Evolutionary conservation across 2,329 filamentous ascomycete species (phyloP).

Genomic region (Fusarium miscanthi): DNA sequence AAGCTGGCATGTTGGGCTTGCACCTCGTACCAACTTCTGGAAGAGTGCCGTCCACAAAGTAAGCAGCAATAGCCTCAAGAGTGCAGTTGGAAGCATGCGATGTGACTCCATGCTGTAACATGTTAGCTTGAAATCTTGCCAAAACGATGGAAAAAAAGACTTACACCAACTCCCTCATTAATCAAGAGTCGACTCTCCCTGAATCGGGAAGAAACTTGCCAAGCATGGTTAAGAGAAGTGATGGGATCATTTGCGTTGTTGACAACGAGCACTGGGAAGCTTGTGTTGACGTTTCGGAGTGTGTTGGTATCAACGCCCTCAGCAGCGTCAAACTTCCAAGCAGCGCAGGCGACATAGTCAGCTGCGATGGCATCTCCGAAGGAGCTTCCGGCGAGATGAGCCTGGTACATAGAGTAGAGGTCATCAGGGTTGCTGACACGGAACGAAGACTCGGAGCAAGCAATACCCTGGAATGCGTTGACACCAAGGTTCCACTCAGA

Average conservation of each 20-base stretch:
- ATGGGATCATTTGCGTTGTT: constrained; percentile 39
- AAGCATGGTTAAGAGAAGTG: constrained; percentile 29
- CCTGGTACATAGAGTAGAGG: constrained; percentile 15
- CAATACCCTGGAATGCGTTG: constrained; percentile 22
- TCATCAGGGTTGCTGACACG: constrained; percentile 21
- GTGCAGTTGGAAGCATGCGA: constrained; percentile 25
- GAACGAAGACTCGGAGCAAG: constrained; percentile 28
- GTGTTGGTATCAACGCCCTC: constrained; percentile 24
- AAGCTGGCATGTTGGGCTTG: constrained; percentile 22
- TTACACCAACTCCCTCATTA: constrained; percentile 39
- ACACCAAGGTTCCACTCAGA: constrained; percentile 29
- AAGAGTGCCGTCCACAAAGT: constrained; percentile 17
- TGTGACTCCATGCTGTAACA: constrained; percentile 21
- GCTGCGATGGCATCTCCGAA: constrained; percentile 26
- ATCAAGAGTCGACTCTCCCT: constrained; percentile 33
- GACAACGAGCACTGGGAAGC: constrained; percentile 29
- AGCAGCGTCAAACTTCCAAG: constrained; percentile 31
- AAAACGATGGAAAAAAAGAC: background rate
- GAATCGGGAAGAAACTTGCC: constrained; percentile 29
- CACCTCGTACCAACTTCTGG: constrained; percentile 18
- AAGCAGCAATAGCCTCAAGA: constrained; percentile 10
- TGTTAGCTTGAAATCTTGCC: background rate
- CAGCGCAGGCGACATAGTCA: constrained; percentile 10
- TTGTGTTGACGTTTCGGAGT: constrained; percentile 34
- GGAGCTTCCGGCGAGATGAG: constrained; percentile 20